Evolutionary conservation across 164 flowering plant genomes (phyloP), one percentile per base, ranked within the genome.

Genomic region (Kalanchoe fedtschenkoi): DNA sequence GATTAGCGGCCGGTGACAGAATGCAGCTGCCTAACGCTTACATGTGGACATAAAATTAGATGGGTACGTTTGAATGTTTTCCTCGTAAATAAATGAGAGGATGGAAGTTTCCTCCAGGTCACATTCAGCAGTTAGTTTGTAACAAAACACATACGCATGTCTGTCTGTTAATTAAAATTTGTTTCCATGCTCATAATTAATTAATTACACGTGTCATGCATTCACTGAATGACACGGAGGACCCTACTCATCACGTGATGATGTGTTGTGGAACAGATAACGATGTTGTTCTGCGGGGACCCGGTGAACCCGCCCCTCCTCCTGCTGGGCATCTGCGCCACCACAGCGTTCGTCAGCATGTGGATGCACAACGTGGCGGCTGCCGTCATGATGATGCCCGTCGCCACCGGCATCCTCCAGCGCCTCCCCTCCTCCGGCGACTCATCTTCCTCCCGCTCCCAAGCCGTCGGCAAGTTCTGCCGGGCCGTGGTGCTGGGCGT

Each of bases 291-390:
- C 74, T 87, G 95, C 46, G 96, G 96, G 16, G 95, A 91, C 16
- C 96, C 96, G 5, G 24, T 87, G 72, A 89, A 77, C 11, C 95
- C 98, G 57, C 78, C 79, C 5, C 65, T 89, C 17, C 76, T 91
- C n/a, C 85, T 91, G 2, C 81, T 91, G 0, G 98, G 96, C 16
- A 80, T 91, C 39, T 89, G 96, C 47, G 93, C 69, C 21, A 92
- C 98, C 6, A 80, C 95, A 0, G 80, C 83, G 4, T 92, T 92
- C 63, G 86, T 89, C 1, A 92, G 95, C 81, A 92, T 92, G 98
- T 92, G 98, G 98, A 83, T 92, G 95, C 96, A 89, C 83, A 92
- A 92, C 80, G 84, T 80, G 70, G 86, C 98, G 0, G 81, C 93
- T 0, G 87, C 95, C 0, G 71, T 87, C 70, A 75, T 92, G 80